Evolutionary conservation across 2,329 filamentous ascomycete species (phyloP).

Genomic region (Xylariaceae sp.): DNA sequence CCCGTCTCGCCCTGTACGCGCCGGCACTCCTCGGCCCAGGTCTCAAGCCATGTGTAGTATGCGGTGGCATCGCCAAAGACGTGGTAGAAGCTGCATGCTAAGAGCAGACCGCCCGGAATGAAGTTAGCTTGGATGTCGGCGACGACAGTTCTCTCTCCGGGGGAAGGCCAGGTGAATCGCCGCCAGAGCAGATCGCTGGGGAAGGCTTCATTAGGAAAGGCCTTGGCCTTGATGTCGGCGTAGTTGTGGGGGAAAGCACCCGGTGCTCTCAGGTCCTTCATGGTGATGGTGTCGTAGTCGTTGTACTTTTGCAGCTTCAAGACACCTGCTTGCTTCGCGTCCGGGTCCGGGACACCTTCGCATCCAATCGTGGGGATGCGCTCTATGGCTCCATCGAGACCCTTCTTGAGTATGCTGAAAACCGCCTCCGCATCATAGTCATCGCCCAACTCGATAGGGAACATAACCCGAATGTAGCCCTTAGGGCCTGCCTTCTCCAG

Average conservation of each 20-base stretch:
- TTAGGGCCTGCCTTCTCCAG: constrained; percentile 34
- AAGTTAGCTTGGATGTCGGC: constrained; percentile 30
- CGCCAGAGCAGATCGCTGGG: constrained; percentile 24
- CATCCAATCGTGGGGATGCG: constrained; percentile 31
- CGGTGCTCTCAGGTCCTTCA: constrained; percentile 27
- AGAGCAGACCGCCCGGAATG: constrained; percentile 29
- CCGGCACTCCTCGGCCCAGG: constrained; percentile 36
- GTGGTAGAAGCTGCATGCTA: constrained; percentile 30
- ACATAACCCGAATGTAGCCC: constrained; percentile 33
- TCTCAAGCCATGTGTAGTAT: constrained; percentile 31
- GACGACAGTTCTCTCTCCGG: constrained; percentile 22
- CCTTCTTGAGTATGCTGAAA: constrained; percentile 26
- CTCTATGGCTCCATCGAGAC: constrained; percentile 29
- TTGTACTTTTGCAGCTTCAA: constrained; percentile 30
- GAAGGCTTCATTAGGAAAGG: constrained; percentile 27
- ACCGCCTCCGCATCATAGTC: constrained; percentile 30
- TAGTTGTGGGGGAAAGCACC: constrained; percentile 26
- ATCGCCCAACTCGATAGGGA: constrained; percentile 32
- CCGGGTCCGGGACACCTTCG: constrained; percentile 31
- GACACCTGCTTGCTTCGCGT: constrained; percentile 31
- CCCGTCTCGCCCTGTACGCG: constrained; percentile 28
- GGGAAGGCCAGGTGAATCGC: constrained; percentile 26
- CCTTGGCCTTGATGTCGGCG: constrained; percentile 26
- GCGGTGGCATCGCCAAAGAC: constrained; percentile 33
- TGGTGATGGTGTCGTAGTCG: constrained; percentile 25